Evolutionary conservation across 192 early-diverging fungal species (phyloP).

Genomic region (Coemansia sp.): DNA sequence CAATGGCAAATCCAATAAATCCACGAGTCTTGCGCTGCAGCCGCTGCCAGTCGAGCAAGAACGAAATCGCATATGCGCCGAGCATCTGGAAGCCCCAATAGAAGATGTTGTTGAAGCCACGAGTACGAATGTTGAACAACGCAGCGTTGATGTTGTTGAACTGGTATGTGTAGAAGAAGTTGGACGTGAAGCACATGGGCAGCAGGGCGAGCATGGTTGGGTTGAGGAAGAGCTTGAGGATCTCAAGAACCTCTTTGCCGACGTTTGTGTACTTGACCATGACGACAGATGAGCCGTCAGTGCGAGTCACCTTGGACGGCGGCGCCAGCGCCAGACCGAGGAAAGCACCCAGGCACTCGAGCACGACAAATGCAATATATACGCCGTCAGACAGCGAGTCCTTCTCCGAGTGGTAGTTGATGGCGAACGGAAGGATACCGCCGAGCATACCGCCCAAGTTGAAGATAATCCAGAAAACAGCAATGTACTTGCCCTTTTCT

Average conservation of each 20-base stretch:
- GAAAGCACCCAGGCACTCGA: slow-evolving; percentile 69
- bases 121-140: slow-evolving; percentile 73
- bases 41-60: slow-evolving; percentile 62
- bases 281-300: slow-evolving; percentile 68
- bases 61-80: slow-evolving; percentile 66
- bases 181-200: slow-evolving; percentile 76
- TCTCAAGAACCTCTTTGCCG: slow-evolving; percentile 53
- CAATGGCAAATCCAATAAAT: slow-evolving; percentile 56
- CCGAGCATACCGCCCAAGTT: slow-evolving; percentile 82
- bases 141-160: slow-evolving; percentile 69
- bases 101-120: slow-evolving; percentile 76
- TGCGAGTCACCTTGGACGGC: slow-evolving; percentile 63
- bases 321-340: slow-evolving; percentile 64
- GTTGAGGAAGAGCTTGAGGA: slow-evolving; percentile 81
- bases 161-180: slow-evolving; percentile 90
- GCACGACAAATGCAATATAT: slow-evolving; percentile 80
- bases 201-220: slow-evolving; percentile 68
- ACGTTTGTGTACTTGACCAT: slow-evolving; percentile 72
- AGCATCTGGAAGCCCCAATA: slow-evolving; percentile 84
- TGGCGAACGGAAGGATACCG: slow-evolving; percentile 68
- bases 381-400: slow-evolving; percentile 58
- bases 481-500: slow-evolving; percentile 79
- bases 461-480: slow-evolving; percentile 88
- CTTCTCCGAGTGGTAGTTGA: slow-evolving; percentile 61
- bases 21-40: slow-evolving; percentile 65